Base-by-base conservation (phyloP, 768 basidiomycete genomes). In the Lactarius trivialis region DNA sequence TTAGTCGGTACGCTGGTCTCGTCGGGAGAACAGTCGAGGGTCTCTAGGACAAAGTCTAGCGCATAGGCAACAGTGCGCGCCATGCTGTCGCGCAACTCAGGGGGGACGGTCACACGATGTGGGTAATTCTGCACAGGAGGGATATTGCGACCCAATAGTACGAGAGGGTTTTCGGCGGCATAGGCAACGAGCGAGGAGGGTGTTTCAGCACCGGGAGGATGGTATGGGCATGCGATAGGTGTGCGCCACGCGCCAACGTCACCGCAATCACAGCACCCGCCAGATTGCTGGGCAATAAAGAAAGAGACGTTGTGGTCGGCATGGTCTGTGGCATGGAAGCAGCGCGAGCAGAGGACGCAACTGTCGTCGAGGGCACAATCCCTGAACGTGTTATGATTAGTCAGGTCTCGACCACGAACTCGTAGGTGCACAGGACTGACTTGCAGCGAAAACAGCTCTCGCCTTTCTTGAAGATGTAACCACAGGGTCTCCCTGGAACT, bases 401-500 rank as follows among this genome's bases (percentile, higher is more conserved):
- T 39, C 54, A 17, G 36, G 56, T 26, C 50, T 21, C 39, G 41
- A 55, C 33, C n/a, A 65, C 21, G 50, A 55, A 26, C 60, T n/a
- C 41, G 39, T 8, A 53, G 6, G 19, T 28, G 32, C 33, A 21
- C 37, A 33, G 12, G 32, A 78, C 91, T 77, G 70, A 93, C 93
- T 91, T 91, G 89, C 93, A 96, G 55, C 93, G 81, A 73, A 94
- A 96, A 68, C 93, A 93, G 68, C 87, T 86, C 73, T 97, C 93
- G 24, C 93, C 93, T 68, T 90, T 90, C 73, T 85, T 87, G 75
- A 96, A 92, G 45, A 94, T 89, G 70, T 89, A 83, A 2, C 85
- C 88, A 70, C 93, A 96, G 0, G 87, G 82, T 65, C 85, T 78
- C 9, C 89, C 91, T n/a, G 85, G 86, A 19, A 82, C 73, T 0